Percentiles rank a stretch among this genome's conserved stretches.
Conservation (phyloP, 768 basidiomycete species). For the Boletus coccyginus region DNA sequence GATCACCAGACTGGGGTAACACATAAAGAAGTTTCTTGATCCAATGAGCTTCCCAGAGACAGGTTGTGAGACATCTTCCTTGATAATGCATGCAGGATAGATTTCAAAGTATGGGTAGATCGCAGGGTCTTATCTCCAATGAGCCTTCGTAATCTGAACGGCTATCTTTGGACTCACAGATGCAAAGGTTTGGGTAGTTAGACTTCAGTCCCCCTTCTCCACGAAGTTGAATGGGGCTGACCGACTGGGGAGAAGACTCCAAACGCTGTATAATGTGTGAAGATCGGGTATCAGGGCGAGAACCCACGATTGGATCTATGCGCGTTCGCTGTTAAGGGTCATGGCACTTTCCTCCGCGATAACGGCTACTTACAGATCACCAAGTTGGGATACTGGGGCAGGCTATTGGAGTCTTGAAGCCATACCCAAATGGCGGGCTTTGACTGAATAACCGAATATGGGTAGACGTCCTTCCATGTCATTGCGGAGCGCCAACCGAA, state of each 20-base stretch:
- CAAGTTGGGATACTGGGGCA: constrained; percentile 25
- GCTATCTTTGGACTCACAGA: constrained; percentile 14
- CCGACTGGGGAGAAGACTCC: neutral
- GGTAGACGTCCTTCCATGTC: constrained; percentile 24
- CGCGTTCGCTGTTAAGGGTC: neutral
- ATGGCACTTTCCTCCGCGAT: neutral
- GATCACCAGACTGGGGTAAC: constrained; percentile 36
- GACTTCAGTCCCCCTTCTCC: constrained; percentile 7
- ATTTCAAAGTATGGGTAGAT: constrained; percentile 41
- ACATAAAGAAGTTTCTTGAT: constrained; percentile 1
- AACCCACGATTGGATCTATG: constrained; percentile 37
- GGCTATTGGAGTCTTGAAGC: constrained; percentile 9
- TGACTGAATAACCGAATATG: constrained; percentile 5
- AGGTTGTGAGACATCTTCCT: constrained; percentile 1
- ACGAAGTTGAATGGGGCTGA: constrained; percentile 5
- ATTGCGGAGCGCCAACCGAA: constrained; percentile 21
- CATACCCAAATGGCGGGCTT: neutral
- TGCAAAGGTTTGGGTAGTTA: constrained; percentile 14
- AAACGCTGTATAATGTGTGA: neutral
- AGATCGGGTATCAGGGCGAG: constrained; percentile 36
- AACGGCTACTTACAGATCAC: constrained; percentile 28
- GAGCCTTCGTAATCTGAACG: neutral
- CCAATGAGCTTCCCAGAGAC: neutral
- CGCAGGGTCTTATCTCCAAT: constrained; percentile 32
- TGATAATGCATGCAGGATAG: constrained; percentile 32